Conservation (phyloP, 768 basidiomycete genomes). For the Brasilioporus rufonigricans region DNA sequence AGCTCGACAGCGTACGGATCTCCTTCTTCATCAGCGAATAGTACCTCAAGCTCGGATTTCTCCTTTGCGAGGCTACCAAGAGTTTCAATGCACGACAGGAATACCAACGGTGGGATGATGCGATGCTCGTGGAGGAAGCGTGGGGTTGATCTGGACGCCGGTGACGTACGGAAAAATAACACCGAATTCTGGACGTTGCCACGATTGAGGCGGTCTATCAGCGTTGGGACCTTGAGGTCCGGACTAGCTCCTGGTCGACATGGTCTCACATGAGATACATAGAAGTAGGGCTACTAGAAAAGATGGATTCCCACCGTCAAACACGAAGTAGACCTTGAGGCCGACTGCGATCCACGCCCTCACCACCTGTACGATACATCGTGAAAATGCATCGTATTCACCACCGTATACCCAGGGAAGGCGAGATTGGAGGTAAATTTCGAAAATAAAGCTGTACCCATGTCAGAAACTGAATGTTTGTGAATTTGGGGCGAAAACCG, state of each 20-base stretch:
- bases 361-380: conserved; percentile 49
- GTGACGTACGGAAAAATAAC: conserved; percentile 81
- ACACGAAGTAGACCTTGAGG: conserved; percentile 68
- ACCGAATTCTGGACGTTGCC: conserved; percentile 58
- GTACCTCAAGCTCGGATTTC: conserved; percentile 45
- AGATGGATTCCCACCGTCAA: conserved; percentile 61
- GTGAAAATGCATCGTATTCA: conserved; percentile 60
- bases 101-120: conserved; percentile 69
- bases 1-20: conserved; percentile 85
- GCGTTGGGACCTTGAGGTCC: conserved; percentile 67
- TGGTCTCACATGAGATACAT: conserved; percentile 12
- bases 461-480: conserved; percentile 1
- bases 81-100: conserved; percentile 55
- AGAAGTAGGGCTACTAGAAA: neutral
- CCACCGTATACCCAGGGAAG: conserved; percentile 88
- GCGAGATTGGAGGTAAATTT: conserved; percentile 54
- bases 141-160: conserved; percentile 55
- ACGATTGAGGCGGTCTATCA: conserved; percentile 56
- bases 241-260: conserved; percentile 59
- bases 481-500: neutral
- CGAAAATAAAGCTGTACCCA: conserved; percentile 69
- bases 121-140: conserved; percentile 72
- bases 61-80: conserved; percentile 40
- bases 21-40: conserved; percentile 79
- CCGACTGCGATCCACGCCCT: conserved; percentile 69